Evolutionary conservation across 1,139 yeast genomes (phyloP), one percentile per base, ranked within the genome.

Genomic region (Hansenula lynferdii): DNA sequence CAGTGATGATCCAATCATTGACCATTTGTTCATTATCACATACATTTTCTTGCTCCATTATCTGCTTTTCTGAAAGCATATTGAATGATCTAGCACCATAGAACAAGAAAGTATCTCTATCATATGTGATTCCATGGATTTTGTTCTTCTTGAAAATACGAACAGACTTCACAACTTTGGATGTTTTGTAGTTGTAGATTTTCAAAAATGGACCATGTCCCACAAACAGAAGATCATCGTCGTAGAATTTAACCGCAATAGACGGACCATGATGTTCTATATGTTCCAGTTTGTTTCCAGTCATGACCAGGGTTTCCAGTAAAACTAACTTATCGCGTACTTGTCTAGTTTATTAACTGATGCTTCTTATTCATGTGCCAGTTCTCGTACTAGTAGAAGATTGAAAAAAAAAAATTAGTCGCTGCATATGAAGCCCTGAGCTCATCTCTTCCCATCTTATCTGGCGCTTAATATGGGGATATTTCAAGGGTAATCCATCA

Each of bases 1-100:
- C 72, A 19, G 78, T 63, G 26, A 79, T 70, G 42, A 90, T 78
- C 96, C 97, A 89, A 58, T 89, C 96, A 42, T 77, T 75, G 31
- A 77, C 63, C 28, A 73, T 70, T 40, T 65, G 65, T 49, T 84
- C 89, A 4, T 55, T 47, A 3, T 48, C 43, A 1, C 49, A 28
- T 2, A 59, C 30, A 31, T 53, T 47, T 0, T 42, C 36, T 3
- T 37, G 37, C 20, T 50, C 47, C 35, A 65, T 35, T 19, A 67
- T 39, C 14, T 64, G 60, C 0, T 51, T 43, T 5, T 69, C 36
- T 1, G 57, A 50, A 4, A 75, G 42, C 5, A 85, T 53, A 6
- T 72, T 62, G 39, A 86, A 67, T 1, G 95, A 84, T 43, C 87
- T 69, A 1, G 60, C 90, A 23, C 98, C 98, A 65, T 80, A 78